Conservation (phyloP, 2,329 filamentous ascomycete genomes). For the Diaporthe sp. region DNA sequence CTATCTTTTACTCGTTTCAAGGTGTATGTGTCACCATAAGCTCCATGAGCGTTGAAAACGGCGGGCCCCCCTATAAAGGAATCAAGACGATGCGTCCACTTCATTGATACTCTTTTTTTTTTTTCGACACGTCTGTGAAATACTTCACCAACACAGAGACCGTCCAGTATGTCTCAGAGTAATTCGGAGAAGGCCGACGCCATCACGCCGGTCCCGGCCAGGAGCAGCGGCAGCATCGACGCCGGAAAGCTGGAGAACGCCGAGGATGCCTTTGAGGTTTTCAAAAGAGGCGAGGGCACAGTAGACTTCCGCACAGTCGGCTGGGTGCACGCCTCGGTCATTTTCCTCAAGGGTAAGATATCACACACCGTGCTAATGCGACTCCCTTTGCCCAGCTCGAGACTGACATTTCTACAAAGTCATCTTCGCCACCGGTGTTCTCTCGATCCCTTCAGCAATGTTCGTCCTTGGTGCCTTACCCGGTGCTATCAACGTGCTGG, state of each 20-base stretch:
- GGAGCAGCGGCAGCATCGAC: slow-evolving; percentile 37
- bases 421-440: slow-evolving; percentile 46
- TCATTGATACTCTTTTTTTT: not conserved
- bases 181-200: slow-evolving; percentile 1
- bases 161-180: not conserved
- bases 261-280: slow-evolving; percentile 55
- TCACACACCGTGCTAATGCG: not conserved
- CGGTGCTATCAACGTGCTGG: slow-evolving; percentile 45
- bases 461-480: slow-evolving; percentile 44
- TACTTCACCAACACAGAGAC: not conserved
- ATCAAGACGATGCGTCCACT: not conserved
- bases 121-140: not conserved
- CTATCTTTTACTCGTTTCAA: not conserved
- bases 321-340: slow-evolving; percentile 64
- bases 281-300: slow-evolving; percentile 59
- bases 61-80: not conserved
- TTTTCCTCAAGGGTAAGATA: slow-evolving; percentile 60
- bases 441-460: slow-evolving; percentile 45
- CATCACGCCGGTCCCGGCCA: slow-evolving; percentile 24
- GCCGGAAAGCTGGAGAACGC: slow-evolving; percentile 32
- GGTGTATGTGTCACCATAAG: not conserved
- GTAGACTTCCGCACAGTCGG: slow-evolving; percentile 66
- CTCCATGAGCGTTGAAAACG: not conserved
- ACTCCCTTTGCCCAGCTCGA: not conserved
- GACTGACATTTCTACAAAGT: slow-evolving; percentile 38